These are phyloP conservation scores for Larix kaempferi DNA, from an alignment of 75 land plant species.

Conservation along the genomic window DNA sequence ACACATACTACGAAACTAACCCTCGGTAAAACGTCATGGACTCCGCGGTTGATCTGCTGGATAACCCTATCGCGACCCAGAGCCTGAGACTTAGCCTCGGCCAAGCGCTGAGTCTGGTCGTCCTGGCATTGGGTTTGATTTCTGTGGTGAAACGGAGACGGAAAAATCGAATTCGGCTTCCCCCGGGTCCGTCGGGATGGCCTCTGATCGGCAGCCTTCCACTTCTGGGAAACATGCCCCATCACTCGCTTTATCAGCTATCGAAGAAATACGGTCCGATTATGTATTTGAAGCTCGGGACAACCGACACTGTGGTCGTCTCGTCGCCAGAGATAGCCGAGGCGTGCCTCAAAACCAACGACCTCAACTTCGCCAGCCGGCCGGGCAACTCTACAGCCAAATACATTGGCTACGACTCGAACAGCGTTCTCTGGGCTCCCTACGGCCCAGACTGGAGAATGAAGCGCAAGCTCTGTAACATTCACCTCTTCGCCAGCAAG, in stretches of 20 bases:
- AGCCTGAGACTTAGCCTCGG: background rate
- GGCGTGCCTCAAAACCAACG: constrained; percentile 54
- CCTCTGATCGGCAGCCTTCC: constrained; percentile 75
- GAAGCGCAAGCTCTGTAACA: constrained; percentile 26
- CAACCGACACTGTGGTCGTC: constrained; percentile 57
- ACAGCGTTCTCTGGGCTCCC: constrained; percentile 58
- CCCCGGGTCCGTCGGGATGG: constrained; percentile 73
- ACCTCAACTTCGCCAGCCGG: constrained; percentile 56
- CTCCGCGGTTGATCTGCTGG: background rate
- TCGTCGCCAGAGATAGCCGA: constrained; percentile 52
- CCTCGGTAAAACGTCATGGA: too few species aligned
- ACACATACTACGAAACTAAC: too few species aligned
- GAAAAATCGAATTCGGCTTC: constrained; percentile 5
- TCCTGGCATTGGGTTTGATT: background rate
- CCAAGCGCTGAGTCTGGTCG: too few species aligned
- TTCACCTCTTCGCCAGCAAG: constrained; percentile 20
- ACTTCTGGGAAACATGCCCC: constrained; percentile 60
- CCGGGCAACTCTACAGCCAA: constrained; percentile 59
- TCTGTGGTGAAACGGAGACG: background rate
- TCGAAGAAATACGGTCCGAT: constrained; percentile 62
- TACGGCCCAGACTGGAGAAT: constrained; percentile 37
- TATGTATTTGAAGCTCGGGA: constrained; percentile 61
- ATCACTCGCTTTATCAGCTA: constrained; percentile 49
- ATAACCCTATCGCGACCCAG: background rate
- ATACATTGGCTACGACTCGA: constrained; percentile 55